A percentile compares a stretch with the other conserved stretches of the same genome.
Conservation (phyloP, 371 early-diverging fungal genomes). For the Mortierella sp. region DNA sequence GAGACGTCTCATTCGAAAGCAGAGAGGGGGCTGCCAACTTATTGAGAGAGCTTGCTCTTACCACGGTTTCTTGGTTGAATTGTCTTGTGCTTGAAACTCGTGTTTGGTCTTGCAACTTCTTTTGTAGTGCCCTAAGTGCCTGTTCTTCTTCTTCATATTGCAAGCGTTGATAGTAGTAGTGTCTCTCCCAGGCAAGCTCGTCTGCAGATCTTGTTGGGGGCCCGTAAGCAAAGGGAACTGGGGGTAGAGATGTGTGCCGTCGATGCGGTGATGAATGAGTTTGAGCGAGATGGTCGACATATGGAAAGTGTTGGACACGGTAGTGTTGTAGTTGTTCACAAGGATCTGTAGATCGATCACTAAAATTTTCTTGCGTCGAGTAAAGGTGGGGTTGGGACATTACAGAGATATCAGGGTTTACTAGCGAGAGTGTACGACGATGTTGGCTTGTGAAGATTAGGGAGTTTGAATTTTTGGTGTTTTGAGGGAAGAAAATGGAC, state of each 20-base stretch:
- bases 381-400: neutral
- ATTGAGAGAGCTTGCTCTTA: constrained; percentile 4
- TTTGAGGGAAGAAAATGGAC: neutral
- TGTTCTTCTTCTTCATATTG: constrained; percentile 37
- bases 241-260: neutral
- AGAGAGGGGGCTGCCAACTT: neutral
- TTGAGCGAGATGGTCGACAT: constrained; percentile 13
- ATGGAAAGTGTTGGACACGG: constrained; percentile 7
- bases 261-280: neutral
- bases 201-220: constrained; percentile 17
- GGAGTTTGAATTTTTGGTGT: neutral
- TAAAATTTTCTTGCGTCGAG: neutral
- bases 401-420: constrained; percentile 4
- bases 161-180: constrained; percentile 43
- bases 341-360: constrained; percentile 3
- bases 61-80: constrained; percentile 12
- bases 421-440: constrained; percentile 18
- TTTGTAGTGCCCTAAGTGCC: constrained; percentile 8
- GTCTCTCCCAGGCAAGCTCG: constrained; percentile 54
- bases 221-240: constrained; percentile 1
- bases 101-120: neutral
- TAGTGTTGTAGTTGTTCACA: constrained; percentile 5
- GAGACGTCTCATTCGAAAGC: constrained; percentile 2
- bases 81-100: neutral
- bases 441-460: neutral